These are phyloP conservation scores for Coemansia sp. DNA, from an alignment of 192 early-diverging fungal genomes.

Conservation along the genomic window DNA sequence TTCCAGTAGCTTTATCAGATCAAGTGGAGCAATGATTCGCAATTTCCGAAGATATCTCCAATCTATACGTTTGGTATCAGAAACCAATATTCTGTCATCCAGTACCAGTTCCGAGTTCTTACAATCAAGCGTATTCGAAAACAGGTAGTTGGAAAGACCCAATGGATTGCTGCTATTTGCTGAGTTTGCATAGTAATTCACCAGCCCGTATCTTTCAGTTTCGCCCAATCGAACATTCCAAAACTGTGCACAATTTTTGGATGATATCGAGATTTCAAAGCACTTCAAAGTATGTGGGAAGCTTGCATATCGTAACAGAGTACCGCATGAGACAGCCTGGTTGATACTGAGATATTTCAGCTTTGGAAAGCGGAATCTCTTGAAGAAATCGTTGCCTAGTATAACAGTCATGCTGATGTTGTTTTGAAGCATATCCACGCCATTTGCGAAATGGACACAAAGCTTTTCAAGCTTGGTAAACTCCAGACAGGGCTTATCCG, in stretches of 20 bases:
- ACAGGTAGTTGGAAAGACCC: background rate
- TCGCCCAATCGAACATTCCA: background rate
- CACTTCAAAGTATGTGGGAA: background rate
- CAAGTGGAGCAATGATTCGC: background rate
- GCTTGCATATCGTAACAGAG: background rate
- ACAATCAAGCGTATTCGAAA: background rate
- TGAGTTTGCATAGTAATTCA: background rate
- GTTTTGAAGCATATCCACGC: conserved; percentile 2
- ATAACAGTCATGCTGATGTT: background rate
- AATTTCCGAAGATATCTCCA: background rate
- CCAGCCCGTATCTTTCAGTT: background rate
- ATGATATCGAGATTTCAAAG: background rate
- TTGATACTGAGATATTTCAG: background rate
- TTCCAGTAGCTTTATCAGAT: background rate
- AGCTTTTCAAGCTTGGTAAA: background rate
- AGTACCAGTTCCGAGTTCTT: background rate
- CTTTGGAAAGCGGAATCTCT: background rate
- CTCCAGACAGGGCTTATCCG: background rate
- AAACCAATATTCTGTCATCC: background rate
- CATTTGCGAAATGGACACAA: background rate
- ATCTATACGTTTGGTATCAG: background rate
- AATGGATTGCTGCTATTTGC: background rate
- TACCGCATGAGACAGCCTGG: background rate
- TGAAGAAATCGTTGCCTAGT: background rate
- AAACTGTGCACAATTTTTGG: background rate